Evolutionary conservation across 2,329 filamentous ascomycete genomes (phyloP).

Genomic region (Xylariales sp.): DNA sequence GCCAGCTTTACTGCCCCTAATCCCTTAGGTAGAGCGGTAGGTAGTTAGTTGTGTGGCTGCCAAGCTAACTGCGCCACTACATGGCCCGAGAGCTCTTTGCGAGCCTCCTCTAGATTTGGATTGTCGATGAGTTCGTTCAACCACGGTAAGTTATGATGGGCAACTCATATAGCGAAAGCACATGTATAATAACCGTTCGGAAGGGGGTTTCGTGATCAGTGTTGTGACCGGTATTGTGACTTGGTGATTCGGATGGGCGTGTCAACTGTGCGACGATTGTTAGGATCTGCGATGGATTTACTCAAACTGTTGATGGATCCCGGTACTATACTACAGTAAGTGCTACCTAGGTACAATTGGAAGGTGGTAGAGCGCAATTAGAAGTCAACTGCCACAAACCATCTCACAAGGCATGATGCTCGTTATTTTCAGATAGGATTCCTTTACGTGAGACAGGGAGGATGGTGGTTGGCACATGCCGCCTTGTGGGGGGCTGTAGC

Average conservation of each 20-base stretch:
- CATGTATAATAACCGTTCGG: not conserved
- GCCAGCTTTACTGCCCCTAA: not conserved
- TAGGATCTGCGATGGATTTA: slow-evolving; percentile 20
- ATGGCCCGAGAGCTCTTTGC: not conserved
- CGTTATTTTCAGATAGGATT: slow-evolving; percentile 1
- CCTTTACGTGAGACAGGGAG: not conserved
- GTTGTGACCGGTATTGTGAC: not conserved
- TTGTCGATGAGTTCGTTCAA: not conserved
- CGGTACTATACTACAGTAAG: not conserved
- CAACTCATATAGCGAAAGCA: not conserved
- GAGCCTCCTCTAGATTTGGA: not conserved
- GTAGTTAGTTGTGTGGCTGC: slow-evolving; percentile 1
- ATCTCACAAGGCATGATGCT: slow-evolving; percentile 18
- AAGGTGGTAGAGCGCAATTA: slow-evolving; percentile 10
- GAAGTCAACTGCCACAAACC: slow-evolving; percentile 14
- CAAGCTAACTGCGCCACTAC: not conserved
- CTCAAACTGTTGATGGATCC: slow-evolving; percentile 21
- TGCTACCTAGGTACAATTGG: slow-evolving; percentile 9
- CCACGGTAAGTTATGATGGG: not conserved
- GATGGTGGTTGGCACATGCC: slow-evolving; percentile 8
- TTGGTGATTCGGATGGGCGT: slow-evolving; percentile 3
- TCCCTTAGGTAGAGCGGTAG: not conserved
- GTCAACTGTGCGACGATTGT: slow-evolving; percentile 2
- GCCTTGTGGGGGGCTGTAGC: not conserved
- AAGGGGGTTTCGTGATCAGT: not conserved